Evolutionary conservation across 768 basidiomycete species (phyloP).

Genomic region (Lactifluus echinatus): DNA sequence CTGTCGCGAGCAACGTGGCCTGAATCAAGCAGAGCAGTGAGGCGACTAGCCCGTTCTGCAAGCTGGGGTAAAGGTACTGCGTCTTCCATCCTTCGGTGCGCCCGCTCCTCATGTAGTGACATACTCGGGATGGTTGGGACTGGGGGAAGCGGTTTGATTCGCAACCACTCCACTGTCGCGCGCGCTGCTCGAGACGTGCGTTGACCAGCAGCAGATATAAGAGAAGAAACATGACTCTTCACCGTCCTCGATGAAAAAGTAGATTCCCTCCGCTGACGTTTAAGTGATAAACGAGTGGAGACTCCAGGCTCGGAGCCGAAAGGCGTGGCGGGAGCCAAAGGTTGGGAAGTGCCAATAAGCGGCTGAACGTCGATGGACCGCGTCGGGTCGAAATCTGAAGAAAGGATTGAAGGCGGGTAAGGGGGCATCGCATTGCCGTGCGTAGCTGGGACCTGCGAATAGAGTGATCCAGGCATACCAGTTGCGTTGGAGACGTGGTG

Average conservation of each 20-base stretch:
- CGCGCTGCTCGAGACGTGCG: slow-evolving; percentile 8
- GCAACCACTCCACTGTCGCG: slow-evolving; percentile 31
- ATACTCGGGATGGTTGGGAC: slow-evolving; percentile 45
- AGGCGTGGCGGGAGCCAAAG: neutral
- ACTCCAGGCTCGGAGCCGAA: neutral
- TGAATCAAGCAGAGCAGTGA: slow-evolving; percentile 43
- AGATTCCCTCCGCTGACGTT: slow-evolving; percentile 30
- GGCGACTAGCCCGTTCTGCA: slow-evolving; percentile 39
- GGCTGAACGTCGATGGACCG: neutral
- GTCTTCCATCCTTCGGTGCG: slow-evolving; percentile 38
- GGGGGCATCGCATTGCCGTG: slow-evolving; percentile 7
- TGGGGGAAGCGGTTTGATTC: slow-evolving; percentile 48
- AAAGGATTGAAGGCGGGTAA: neutral
- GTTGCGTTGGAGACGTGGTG: slow-evolving; percentile 19
- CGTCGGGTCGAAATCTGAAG: neutral
- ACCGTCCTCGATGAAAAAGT: slow-evolving; percentile 32
- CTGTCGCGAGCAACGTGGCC: slow-evolving; percentile 47
- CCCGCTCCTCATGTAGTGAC: slow-evolving; percentile 34
- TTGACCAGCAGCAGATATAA: slow-evolving; percentile 33
- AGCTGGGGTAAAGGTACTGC: slow-evolving; percentile 44
- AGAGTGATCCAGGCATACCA: neutral
- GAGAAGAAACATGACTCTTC: slow-evolving; percentile 41
- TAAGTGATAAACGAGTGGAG: neutral
- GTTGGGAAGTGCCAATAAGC: neutral
- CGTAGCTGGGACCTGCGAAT: slow-evolving; percentile 1